Conservation (phyloP, 257 asterid species). For the Leptodermis oblonga region DNA sequence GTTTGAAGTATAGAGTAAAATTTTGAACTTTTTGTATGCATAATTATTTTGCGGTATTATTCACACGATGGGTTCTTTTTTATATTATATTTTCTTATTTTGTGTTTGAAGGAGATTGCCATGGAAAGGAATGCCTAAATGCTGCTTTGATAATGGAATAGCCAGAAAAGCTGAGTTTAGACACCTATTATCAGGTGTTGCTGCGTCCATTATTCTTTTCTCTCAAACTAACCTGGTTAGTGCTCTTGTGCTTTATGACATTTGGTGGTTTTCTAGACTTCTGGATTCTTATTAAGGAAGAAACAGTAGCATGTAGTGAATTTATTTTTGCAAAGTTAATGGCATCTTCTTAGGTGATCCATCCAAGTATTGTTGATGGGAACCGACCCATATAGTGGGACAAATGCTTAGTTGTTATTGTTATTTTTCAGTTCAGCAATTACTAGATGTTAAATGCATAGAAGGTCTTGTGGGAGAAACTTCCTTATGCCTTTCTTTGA, state of each 20-base stretch:
- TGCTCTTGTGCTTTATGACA: conserved; percentile 13
- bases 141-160: conserved; percentile 31
- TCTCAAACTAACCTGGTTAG: conserved; percentile 74
- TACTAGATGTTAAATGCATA: not conserved
- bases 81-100: not conserved
- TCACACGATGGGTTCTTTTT: not conserved
- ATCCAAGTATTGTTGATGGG: not conserved
- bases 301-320: not conserved
- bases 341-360: conserved; percentile 1
- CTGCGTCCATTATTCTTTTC: conserved; percentile 59
- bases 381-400: too few species aligned
- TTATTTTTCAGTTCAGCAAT: not conserved
- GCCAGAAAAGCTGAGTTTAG: conserved; percentile 40
- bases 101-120: conserved; percentile 38
- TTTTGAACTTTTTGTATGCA: not conserved
- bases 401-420: too few species aligned
- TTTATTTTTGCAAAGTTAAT: not conserved
- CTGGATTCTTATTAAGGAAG: not conserved
- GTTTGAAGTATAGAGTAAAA: not conserved
- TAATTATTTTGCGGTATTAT: not conserved
- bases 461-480: not conserved
- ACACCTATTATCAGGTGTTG: conserved; percentile 71
- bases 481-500: not conserved
- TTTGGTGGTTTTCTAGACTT: not conserved
- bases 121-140: conserved; percentile 27